A percentile compares a stretch with the other conserved stretches of the same genome.
Evolutionary conservation across 768 basidiomycete species (phyloP).

Genomic region (Zangia roseola): DNA sequence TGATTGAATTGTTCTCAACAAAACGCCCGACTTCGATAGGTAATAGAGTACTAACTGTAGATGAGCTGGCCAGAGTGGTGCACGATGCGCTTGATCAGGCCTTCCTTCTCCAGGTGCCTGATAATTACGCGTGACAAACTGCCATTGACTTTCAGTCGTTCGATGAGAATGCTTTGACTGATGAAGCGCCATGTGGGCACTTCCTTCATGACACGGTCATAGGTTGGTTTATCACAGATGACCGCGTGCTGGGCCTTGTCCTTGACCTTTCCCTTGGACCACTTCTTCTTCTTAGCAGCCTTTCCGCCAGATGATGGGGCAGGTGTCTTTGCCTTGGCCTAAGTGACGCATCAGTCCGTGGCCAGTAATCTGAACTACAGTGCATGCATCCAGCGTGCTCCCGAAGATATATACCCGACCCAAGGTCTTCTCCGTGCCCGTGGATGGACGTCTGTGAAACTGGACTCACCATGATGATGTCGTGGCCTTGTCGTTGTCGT

Average conservation of each 20-base stretch:
- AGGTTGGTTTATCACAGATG: conserved; percentile 89
- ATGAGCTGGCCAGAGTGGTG: conserved; percentile 94
- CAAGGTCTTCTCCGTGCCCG: neutral
- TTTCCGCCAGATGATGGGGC: conserved; percentile 71
- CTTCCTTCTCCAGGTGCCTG: conserved; percentile 89
- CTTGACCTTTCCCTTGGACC: conserved; percentile 99
- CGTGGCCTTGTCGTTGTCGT: conserved; percentile 23
- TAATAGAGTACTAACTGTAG: conserved; percentile 71
- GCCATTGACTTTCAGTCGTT: conserved; percentile 96
- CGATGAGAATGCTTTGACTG: conserved; percentile 96
- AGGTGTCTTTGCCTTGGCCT: conserved; percentile 79
- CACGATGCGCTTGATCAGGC: conserved; percentile 92
- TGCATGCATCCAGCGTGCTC: conserved; percentile 23
- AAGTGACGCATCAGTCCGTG: conserved; percentile 27
- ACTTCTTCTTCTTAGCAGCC: conserved; percentile 99
- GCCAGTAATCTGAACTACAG: conserved; percentile 17
- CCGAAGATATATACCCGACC: conserved; percentile 5
- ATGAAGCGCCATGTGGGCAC: conserved; percentile 99
- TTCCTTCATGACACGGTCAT: conserved; percentile 95
- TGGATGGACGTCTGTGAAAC: neutral
- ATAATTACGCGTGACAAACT: conserved; percentile 91
- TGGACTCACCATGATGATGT: conserved; percentile 34
- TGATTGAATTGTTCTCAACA: conserved; percentile 3
- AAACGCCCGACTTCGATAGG: neutral
- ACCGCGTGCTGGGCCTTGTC: conserved; percentile 99